These are phyloP conservation scores for Beauveria rudraprayagi DNA, from an alignment of 2,329 filamentous ascomycete species.

Conservation along the genomic window DNA sequence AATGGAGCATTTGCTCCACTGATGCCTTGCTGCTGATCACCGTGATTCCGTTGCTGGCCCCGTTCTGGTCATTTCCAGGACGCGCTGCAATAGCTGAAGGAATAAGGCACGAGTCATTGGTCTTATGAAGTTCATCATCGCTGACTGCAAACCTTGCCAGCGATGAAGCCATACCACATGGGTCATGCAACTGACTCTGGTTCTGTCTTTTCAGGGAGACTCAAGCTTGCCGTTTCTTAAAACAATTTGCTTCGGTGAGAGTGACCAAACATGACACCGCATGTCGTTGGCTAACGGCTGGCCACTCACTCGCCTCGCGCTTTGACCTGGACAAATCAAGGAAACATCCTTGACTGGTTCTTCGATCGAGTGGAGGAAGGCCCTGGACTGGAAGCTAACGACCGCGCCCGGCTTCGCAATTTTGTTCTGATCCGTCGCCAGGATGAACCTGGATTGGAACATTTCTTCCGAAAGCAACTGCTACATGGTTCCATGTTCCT, in stretches of 20 bases:
- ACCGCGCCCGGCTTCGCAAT: background rate
- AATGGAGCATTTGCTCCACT: background rate
- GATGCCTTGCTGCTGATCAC: slow-evolving; percentile 3
- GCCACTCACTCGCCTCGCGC: background rate
- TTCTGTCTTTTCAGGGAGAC: background rate
- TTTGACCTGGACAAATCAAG: slow-evolving; percentile 1
- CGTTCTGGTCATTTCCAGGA: background rate
- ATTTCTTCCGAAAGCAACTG: background rate
- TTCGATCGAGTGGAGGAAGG: background rate
- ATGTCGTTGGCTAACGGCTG: background rate
- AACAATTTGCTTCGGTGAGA: background rate
- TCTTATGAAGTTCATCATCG: background rate
- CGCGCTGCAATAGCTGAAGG: background rate
- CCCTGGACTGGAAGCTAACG: no score
- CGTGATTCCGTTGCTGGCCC: background rate
- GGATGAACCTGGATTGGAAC: background rate
- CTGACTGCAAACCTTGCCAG: background rate
- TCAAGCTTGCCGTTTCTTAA: background rate
- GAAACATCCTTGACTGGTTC: background rate
- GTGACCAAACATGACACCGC: background rate
- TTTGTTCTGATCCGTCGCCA: background rate
- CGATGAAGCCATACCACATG: background rate
- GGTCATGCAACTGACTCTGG: background rate
- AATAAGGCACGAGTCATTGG: background rate
- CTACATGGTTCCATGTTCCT: no score